Conservation (phyloP, 208 protist species). For the Trypanosoma conorhini region DNA sequence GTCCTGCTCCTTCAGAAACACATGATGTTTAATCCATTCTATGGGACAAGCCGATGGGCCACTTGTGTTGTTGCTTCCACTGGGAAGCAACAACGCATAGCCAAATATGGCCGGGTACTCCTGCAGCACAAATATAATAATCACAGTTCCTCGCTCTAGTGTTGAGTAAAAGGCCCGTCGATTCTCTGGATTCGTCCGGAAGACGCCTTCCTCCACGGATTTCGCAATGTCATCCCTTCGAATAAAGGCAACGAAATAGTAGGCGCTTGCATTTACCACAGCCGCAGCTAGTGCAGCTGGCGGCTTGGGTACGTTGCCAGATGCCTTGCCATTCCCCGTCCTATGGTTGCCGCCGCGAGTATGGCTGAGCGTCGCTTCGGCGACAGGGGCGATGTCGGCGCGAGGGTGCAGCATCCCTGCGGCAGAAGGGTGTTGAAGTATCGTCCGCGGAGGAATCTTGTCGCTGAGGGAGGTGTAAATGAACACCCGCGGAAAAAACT, state of each 20-base stretch:
- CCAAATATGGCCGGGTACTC: conserved; percentile 52
- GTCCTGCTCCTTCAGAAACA: conserved; percentile 41
- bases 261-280: conserved; percentile 15
- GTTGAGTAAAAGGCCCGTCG: conserved; percentile 44
- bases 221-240: conserved; percentile 46
- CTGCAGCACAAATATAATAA: conserved; percentile 52
- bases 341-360: conserved; percentile 1
- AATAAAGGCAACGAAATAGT: conserved; percentile 50
- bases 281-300: neutral
- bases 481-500: conserved; percentile 67
- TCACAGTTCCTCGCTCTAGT: conserved; percentile 34
- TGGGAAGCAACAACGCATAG: conserved; percentile 46
- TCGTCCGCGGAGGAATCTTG: conserved; percentile 39
- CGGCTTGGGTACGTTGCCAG: neutral
- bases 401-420: neutral
- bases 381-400: neutral
- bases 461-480: conserved; percentile 69
- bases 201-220: conserved; percentile 49
- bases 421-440: conserved; percentile 8
- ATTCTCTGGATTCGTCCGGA: conserved; percentile 39
- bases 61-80: conserved; percentile 13
- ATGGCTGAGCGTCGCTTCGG: neutral
- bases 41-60: conserved; percentile 32
- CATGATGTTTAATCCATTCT: conserved; percentile 67
- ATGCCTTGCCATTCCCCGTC: conserved; percentile 4